phyloP scores from a whole-genome alignment of 768 basidiomycete species.

The Pholiota microspora region DNA sequence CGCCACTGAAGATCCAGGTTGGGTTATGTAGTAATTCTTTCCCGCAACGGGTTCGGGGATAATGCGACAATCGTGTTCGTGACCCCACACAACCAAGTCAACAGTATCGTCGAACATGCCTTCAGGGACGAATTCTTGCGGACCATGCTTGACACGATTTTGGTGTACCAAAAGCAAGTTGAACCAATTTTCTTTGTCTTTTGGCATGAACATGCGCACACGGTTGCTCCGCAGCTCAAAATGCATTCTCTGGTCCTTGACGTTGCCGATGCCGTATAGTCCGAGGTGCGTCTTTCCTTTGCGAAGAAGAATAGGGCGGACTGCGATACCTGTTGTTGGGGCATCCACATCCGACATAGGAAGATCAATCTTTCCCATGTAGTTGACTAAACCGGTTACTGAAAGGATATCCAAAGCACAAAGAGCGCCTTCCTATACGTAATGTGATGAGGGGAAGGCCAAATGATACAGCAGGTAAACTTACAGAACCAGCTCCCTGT shows the following conservation, averaged over 20 bases:
- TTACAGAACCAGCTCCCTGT: slow-evolving; percentile 88
- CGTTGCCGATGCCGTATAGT: slow-evolving; percentile 93
- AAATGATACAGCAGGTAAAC: slow-evolving; percentile 24
- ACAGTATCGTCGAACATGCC: slow-evolving; percentile 96
- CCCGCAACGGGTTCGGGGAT: slow-evolving; percentile 88
- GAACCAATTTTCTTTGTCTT: slow-evolving; percentile 91
- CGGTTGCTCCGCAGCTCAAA: slow-evolving; percentile 92
- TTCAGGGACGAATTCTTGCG: slow-evolving; percentile 93
- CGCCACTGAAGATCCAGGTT: slow-evolving; percentile 94
- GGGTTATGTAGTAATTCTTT: slow-evolving; percentile 87
- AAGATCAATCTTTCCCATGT: slow-evolving; percentile 96
- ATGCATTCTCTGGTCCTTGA: slow-evolving; percentile 96
- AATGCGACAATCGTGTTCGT: slow-evolving; percentile 97
- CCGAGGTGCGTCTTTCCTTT: slow-evolving; percentile 89
- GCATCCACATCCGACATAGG: slow-evolving; percentile 66
- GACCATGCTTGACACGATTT: slow-evolving; percentile 95
- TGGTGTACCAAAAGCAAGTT: slow-evolving; percentile 93
- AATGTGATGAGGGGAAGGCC: background rate
- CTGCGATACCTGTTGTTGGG: slow-evolving; percentile 71
- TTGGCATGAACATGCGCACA: slow-evolving; percentile 95
- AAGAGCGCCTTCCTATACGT: slow-evolving; percentile 84
- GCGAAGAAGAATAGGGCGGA: slow-evolving; percentile 85
- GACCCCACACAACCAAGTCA: slow-evolving; percentile 95
- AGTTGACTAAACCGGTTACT: slow-evolving; percentile 91
- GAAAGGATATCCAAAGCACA: slow-evolving; percentile 95